Base-by-base conservation (phyloP, 2,329 filamentous ascomycete genomes). In the Monosporascus sp. region DNA sequence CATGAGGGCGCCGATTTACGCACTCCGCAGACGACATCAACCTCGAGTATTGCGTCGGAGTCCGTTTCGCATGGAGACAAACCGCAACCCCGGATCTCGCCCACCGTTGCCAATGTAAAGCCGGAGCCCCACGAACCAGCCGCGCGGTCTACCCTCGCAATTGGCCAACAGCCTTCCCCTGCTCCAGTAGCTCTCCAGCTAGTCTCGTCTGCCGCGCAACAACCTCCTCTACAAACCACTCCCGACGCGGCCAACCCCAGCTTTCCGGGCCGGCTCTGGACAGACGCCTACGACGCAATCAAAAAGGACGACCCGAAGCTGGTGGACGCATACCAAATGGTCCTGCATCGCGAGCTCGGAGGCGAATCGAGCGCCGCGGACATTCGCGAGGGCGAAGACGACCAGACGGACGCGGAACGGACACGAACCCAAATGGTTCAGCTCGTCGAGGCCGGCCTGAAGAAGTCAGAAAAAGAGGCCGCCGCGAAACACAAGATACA, bases 231-330 rank as follows among this genome's bases (percentile, higher is more conserved):
- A 17, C 37, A 3, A 38, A n/a, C 37, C 11, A 43, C n/a, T 22
- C 19, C 31, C 48, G 37, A n/a, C 17, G 17, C 37, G 27, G 11
- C 40, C 40, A 44, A 37, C 19, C 37, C 38, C 40, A 2, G 14
- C 14, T 38, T n/a, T 38, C 37, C 37, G 37, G 37, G 37, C 9
- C 49, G 44, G 38, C 27, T 64, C 17, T 66, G 63, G 65, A 58
- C 64, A 48, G 22, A 54, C 20, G 63, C 64, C 17, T 68, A 65
- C 37, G 55, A 71, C 37, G 60, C 61, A 43, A 62, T 72, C 47
- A 55, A 67, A 43, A 48, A 35, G 41, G 58, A 55, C 11, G 48
- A 66, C 27, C 52, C 60, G 31, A 57, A 57, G 19, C 53, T 66
- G 48, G 60, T 65, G 14, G 49, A 49, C 7, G 56, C 55, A 14